Conservation (phyloP, 2,329 filamentous ascomycete genomes). For the Lachnum nothofagi region DNA sequence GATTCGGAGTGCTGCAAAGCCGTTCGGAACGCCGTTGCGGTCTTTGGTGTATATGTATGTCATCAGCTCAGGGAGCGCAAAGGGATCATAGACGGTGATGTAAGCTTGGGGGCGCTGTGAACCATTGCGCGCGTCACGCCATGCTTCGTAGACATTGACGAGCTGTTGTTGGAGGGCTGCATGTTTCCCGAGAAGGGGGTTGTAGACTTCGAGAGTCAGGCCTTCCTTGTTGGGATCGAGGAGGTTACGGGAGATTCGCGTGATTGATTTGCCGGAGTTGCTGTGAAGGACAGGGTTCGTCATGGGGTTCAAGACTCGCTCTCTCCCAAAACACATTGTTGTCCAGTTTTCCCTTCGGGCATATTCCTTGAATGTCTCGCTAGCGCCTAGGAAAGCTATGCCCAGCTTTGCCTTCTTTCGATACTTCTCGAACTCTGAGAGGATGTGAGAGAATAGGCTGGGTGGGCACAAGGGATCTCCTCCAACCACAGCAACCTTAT, state of each 20-base stretch:
- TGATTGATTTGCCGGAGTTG: slow-evolving; percentile 35
- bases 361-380: slow-evolving; percentile 32
- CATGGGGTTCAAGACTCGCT: slow-evolving; percentile 38
- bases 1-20: slow-evolving; percentile 37
- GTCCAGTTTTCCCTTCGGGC: slow-evolving; percentile 32
- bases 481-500: slow-evolving; percentile 35
- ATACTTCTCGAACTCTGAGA: slow-evolving; percentile 35
- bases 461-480: slow-evolving; percentile 37
- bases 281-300: slow-evolving; percentile 37
- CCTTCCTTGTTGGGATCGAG: slow-evolving; percentile 34
- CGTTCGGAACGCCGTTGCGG: slow-evolving; percentile 30
- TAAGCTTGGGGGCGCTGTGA: slow-evolving; percentile 34
- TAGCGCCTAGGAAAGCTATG: slow-evolving; percentile 36
- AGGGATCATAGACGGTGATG: slow-evolving; percentile 39
- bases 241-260: slow-evolving; percentile 35
- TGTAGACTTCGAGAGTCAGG: slow-evolving; percentile 34
- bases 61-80: slow-evolving; percentile 36
- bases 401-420: slow-evolving; percentile 31
- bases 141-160: slow-evolving; percentile 35
- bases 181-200: slow-evolving; percentile 31
- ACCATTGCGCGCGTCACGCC: slow-evolving; percentile 35
- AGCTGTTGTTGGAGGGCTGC: slow-evolving; percentile 32
- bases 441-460: slow-evolving; percentile 22
- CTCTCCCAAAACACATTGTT: slow-evolving; percentile 36
- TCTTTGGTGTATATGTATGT: slow-evolving; percentile 37